Evolutionary conservation across 257 asterid species (phyloP), one percentile per base, ranked within the genome.

Genomic region (Primulina huaijiensis): DNA sequence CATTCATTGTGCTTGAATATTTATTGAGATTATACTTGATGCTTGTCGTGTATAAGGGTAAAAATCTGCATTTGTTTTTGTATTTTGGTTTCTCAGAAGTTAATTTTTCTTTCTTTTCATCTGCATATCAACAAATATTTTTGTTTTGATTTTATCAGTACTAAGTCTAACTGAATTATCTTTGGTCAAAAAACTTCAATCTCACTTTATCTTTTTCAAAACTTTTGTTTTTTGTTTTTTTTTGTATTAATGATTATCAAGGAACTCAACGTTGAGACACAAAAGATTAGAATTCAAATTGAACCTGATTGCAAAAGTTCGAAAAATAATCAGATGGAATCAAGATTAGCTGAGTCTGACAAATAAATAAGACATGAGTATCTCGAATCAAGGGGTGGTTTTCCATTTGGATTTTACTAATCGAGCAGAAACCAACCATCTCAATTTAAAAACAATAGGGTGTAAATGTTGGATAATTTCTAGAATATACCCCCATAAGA

Each of bases 1-100:
- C 65, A 75, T 83, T 81, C 77, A 16, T 75, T 74, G 74, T 74
- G 80, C 58, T 78, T 68, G 78, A 72, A 66, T 52, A 29, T 65
- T 68, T 65, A 60, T 75, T n/a, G 35, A 21, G 33, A 64, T 35
- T 64, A 4, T 20, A 64, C n/a, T 19, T 64, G 23, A 31, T 37
- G 62, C 4, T 57, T 57, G 25, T 57, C 61, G 9, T 38, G 46
- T 38, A 3, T 21, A 38, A 17, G 25, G 10, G 25, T 14, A 38
- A 6, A 27, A 14, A 8, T 8, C 50, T 38, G 50, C 50, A 38
- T 38, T 8, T 9, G 9, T 9, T 38, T 37, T 37, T 37, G 46
- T 37, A 1, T 37, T 37, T 38, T 38, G 16, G 16, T 38, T 8
- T 38, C 46, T 38, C 46, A 38, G 0, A 38, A 43, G 53, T 43